Percentiles rank a stretch among this genome's conserved stretches.
These are phyloP conservation scores for Pholiota conissans DNA, from an alignment of 768 basidiomycete genomes.

Conservation along the genomic window DNA sequence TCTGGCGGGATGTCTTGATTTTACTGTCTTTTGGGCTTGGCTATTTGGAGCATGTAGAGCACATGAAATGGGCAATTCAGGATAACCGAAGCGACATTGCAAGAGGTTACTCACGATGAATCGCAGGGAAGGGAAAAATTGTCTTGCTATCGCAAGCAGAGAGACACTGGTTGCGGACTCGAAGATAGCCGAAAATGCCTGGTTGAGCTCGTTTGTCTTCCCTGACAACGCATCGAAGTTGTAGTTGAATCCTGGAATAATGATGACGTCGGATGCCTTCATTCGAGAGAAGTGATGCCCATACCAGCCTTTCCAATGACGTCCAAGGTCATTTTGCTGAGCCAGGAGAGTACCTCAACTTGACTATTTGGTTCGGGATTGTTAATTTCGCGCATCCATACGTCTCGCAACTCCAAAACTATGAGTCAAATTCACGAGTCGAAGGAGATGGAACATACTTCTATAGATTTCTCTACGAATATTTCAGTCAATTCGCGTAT, in stretches of 20 bases:
- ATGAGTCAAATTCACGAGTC: no score
- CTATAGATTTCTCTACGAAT: conserved; percentile 54
- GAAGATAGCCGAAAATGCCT: conserved; percentile 55
- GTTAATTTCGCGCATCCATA: conserved; percentile 38
- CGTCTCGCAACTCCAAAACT: conserved; percentile 52
- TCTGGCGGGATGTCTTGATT: conserved; percentile 31
- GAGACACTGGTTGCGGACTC: conserved; percentile 37
- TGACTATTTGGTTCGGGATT: conserved; percentile 25
- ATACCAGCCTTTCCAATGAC: conserved; percentile 71
- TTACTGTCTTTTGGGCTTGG: conserved; percentile 30
- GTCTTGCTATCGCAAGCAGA: conserved; percentile 30
- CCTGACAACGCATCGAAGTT: conserved; percentile 29
- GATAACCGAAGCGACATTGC: background rate
- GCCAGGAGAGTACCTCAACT: conserved; percentile 64
- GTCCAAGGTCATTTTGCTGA: conserved; percentile 71
- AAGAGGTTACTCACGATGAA: conserved; percentile 33
- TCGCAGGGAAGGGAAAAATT: conserved; percentile 35
- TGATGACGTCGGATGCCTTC: no score
- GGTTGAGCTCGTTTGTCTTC: conserved; percentile 48
- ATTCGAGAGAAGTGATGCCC: conserved; percentile 39
- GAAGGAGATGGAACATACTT: no score
- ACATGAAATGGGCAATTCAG: no score
- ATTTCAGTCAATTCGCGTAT: conserved; percentile 57
- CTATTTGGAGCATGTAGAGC: conserved; percentile 21
- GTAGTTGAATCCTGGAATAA: conserved; percentile 49